Base-by-base conservation (phyloP, 2,329 filamentous ascomycete genomes). In the Cadophora gregata region DNA sequence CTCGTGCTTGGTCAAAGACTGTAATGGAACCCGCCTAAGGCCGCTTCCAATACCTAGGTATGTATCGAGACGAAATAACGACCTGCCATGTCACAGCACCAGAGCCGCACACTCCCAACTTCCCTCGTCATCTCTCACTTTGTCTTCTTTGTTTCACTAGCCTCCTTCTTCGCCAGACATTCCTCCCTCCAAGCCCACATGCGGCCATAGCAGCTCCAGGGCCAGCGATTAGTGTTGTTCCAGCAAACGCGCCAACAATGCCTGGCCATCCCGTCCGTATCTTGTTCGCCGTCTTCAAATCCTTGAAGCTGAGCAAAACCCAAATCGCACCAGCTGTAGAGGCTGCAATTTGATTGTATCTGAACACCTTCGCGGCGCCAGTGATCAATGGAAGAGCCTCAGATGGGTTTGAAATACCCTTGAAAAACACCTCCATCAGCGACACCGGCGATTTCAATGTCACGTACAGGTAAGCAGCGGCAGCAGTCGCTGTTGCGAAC, bases 151-250 rank as follows among this genome's bases (percentile, higher is more conserved):
- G 51, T 63, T 25, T 59, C 27, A 27, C 38, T 21, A n/a, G 36
- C 27, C 33, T 48, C 45, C 38, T 47, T 63, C 59, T 58, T 67
- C 0, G 77, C 75, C 51, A 80, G 63, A 9, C 73, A 69, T 50
- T 78, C 75, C 61, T 80, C 78, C 67, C 79, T 77, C 72, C 75
- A 78, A 10, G 74, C 69, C 75, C 76, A 79, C 66, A 72, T 73
- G 67, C 63, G 7, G 72, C 69, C 63, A 78, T 67, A 6, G 71
- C 70, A n/a, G 74, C 75, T 45, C 77, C 77, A 38, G 77, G 75
- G 0, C 78, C 78, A 25, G 68, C 58, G 24, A 74, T 58, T 2
- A 74, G 10, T 4, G 73, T 71, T 14, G 61, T 67, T 1, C 51
- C 61, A 4, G 69, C 59, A 38, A 71, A 70, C 10, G 69, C 29